phyloP scores from a whole-genome alignment of 768 basidiomycete species.

The Exidia glandulosa region DNA sequence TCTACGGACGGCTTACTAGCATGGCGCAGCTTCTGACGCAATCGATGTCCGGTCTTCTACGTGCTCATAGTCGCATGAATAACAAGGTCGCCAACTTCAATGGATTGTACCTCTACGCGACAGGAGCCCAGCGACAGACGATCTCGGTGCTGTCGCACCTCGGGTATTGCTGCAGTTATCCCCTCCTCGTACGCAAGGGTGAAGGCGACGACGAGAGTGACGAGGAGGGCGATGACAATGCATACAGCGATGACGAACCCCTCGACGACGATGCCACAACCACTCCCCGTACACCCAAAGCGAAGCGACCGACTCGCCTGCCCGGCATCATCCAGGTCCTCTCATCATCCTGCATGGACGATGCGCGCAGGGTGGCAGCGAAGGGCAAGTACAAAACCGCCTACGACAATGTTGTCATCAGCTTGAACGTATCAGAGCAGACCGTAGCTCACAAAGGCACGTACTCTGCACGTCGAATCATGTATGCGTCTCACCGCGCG shows the following conservation, averaged over 20 bases:
- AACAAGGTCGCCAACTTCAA: conserved; percentile 17
- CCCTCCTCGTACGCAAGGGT: conserved; percentile 12
- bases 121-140: conserved; percentile 21
- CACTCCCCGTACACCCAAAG: not conserved
- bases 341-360: conserved; percentile 12
- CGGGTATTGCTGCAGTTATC: conserved; percentile 22
- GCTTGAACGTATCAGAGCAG: conserved; percentile 20
- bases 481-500: not conserved
- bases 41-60: conserved; percentile 12
- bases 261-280: not conserved
- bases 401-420: conserved; percentile 33
- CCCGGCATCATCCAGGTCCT: conserved; percentile 14
- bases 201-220: too few relatives aligned
- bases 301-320: not conserved
- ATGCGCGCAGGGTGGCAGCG: conserved; percentile 13
- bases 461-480: conserved; percentile 3
- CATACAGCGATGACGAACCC: not conserved
- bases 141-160: conserved; percentile 20
- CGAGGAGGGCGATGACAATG: too few relatives aligned
- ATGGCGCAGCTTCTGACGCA: conserved; percentile 15
- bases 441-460: conserved; percentile 20
- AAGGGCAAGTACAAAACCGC: conserved; percentile 11
- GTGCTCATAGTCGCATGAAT: conserved; percentile 23
- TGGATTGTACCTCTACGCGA: conserved; percentile 22
- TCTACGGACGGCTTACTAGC: not conserved